These are phyloP conservation scores for Corymbia calophylla DNA, from an alignment of 441 rosid genomes.

Conservation along the genomic window DNA sequence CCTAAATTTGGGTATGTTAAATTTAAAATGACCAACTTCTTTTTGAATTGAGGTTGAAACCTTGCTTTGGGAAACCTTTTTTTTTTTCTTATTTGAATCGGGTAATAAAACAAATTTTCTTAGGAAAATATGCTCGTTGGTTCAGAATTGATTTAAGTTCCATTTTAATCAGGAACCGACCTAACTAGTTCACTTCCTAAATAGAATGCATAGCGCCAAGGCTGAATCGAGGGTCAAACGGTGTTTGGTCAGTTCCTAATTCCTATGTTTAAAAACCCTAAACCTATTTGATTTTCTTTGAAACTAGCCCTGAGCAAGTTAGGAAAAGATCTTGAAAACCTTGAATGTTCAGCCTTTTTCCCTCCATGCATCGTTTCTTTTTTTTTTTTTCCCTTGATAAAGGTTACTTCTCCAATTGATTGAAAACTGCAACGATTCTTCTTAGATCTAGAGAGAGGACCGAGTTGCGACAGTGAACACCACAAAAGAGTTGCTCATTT, in stretches of 20 bases:
- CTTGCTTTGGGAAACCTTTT: rapidly evolving
- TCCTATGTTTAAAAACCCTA: rapidly evolving
- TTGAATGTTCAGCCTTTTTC: neutral
- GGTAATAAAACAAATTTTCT: rapidly evolving
- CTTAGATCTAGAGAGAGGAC: neutral
- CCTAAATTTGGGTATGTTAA: neutral
- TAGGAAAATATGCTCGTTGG: neutral
- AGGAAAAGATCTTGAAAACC: neutral
- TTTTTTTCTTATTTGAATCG: neutral
- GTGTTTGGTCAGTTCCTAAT: neutral
- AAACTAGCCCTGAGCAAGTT: rapidly evolving
- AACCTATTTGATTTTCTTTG: neutral
- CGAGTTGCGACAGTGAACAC: neutral
- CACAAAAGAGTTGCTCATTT: no score
- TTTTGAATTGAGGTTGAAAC: neutral
- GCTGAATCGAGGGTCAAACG: neutral
- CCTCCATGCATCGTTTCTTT: neutral
- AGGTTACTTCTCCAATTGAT: neutral
- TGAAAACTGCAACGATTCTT: neutral
- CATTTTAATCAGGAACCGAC: rapidly evolving
- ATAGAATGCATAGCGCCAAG: neutral
- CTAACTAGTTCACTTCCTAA: neutral
- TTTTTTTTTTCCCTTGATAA: neutral
- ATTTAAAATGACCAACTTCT: rapidly evolving
- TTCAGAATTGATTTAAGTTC: neutral